Conservation (phyloP, 495 filamentous ascomycete species). For the Talaromyces stipitatus region DNA sequence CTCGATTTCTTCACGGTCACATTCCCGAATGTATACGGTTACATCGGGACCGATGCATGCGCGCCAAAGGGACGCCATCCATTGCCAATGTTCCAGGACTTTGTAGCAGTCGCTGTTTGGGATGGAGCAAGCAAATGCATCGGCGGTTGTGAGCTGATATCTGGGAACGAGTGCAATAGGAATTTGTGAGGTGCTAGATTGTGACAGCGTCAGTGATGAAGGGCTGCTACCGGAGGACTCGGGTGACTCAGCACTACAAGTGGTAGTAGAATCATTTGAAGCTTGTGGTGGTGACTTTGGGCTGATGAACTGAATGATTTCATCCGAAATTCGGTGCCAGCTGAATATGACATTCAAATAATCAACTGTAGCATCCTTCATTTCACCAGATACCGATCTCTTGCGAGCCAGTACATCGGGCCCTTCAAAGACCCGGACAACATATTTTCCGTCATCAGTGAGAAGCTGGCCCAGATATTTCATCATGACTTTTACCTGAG, state of each 20-base stretch:
- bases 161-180: slow-evolving; percentile 71
- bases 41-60: slow-evolving; percentile 80
- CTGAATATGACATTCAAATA: slow-evolving; percentile 61
- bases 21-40: slow-evolving; percentile 55
- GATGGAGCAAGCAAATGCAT: slow-evolving; percentile 62
- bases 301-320: slow-evolving; percentile 59
- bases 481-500: slow-evolving; percentile 46
- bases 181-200: slow-evolving; percentile 11
- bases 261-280: slow-evolving; percentile 16
- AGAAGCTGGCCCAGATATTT: slow-evolving; percentile 56
- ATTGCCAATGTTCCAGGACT: slow-evolving; percentile 92
- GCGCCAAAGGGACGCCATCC: slow-evolving; percentile 93
- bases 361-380: slow-evolving; percentile 44
- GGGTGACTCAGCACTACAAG: not conserved
- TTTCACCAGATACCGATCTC: slow-evolving; percentile 23
- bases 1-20: slow-evolving; percentile 38
- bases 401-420: slow-evolving; percentile 34
- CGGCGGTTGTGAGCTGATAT: slow-evolving; percentile 69
- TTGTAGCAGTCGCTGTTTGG: slow-evolving; percentile 72
- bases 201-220: slow-evolving; percentile 7
- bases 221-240: not conserved
- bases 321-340: slow-evolving; percentile 64
- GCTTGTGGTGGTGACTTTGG: slow-evolving; percentile 10
- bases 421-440: slow-evolving; percentile 42
- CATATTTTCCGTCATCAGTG: slow-evolving; percentile 47